These are phyloP conservation scores for Gaeumannomyces tritici DNA, from an alignment of 2,329 filamentous ascomycete genomes.

Conservation along the genomic window DNA sequence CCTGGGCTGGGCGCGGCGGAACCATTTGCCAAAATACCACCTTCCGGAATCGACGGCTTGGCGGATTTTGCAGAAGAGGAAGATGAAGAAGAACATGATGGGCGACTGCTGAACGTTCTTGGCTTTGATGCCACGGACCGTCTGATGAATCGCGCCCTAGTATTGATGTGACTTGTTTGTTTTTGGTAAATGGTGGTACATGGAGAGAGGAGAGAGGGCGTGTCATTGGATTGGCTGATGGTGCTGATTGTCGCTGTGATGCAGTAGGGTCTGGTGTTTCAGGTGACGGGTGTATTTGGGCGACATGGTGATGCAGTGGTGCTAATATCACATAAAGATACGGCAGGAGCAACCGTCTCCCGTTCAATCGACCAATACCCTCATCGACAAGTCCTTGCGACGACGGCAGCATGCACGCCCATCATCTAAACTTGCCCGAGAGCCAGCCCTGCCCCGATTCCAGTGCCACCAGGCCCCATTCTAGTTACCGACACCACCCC, in stretches of 20 bases:
- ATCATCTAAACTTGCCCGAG: background rate
- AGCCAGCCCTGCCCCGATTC: background rate
- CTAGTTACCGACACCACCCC: background rate
- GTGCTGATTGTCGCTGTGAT: background rate
- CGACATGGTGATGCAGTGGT: no score
- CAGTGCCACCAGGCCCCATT: background rate
- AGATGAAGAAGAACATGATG: background rate
- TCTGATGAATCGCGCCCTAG: background rate
- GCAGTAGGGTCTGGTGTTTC: no score
- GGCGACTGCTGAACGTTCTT: background rate
- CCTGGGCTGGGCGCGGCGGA: background rate
- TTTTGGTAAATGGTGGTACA: no score
- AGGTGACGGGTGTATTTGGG: no score
- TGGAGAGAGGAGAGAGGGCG: background rate
- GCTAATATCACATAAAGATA: no score
- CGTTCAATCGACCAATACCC: no score
- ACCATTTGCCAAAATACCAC: background rate
- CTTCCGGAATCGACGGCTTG: background rate
- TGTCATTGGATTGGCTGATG: background rate
- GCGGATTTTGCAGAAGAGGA: background rate
- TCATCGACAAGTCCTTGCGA: no score
- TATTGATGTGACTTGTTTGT: no score
- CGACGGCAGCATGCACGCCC: background rate
- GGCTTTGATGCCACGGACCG: background rate
- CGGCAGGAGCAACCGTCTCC: no score